Conservation (phyloP, 2,329 filamentous ascomycete genomes). For the Zymoseptoria crescenta region DNA sequence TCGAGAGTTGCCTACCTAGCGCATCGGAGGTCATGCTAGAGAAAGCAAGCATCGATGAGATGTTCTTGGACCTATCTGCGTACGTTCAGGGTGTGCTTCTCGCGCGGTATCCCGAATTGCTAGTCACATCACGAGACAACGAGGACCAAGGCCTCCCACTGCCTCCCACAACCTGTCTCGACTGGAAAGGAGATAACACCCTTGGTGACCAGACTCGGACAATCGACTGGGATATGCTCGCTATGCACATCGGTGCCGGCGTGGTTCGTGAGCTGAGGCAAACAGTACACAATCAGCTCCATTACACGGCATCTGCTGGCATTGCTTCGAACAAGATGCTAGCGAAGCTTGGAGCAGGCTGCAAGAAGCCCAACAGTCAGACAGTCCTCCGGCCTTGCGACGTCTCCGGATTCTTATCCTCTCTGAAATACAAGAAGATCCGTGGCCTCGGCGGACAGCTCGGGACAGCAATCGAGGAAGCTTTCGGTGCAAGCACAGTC, state of each 20-base stretch:
- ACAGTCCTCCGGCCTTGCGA: conserved; percentile 88
- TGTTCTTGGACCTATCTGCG: conserved; percentile 84
- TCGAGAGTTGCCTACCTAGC: conserved; percentile 64
- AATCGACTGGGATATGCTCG: conserved; percentile 94
- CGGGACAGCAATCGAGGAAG: conserved; percentile 71
- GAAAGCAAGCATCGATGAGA: conserved; percentile 92
- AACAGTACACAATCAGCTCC: conserved; percentile 59
- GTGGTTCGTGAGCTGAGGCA: conserved; percentile 71
- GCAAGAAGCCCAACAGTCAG: conserved; percentile 90
- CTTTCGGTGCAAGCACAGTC: conserved; percentile 72
- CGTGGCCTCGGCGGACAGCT: conserved; percentile 91
- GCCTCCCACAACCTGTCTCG: conserved; percentile 65
- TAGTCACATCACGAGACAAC: conserved; percentile 60
- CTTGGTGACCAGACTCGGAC: conserved; percentile 74
- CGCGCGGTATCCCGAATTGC: conserved; percentile 67
- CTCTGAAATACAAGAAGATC: conserved; percentile 94
- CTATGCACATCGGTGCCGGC: conserved; percentile 76
- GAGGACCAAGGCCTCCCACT: conserved; percentile 63
- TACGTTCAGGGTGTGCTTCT: conserved; percentile 71
- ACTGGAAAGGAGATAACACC: conserved; percentile 78
- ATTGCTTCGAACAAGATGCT: conserved; percentile 90
- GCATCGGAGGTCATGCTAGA: conserved; percentile 62
- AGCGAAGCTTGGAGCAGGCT: conserved; percentile 81
- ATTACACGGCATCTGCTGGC: conserved; percentile 88
- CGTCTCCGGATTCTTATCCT: conserved; percentile 65